These are phyloP conservation scores for Fragilariopsis cylindrus DNA, from an alignment of 108 stramenopile species.

Conservation along the genomic window DNA sequence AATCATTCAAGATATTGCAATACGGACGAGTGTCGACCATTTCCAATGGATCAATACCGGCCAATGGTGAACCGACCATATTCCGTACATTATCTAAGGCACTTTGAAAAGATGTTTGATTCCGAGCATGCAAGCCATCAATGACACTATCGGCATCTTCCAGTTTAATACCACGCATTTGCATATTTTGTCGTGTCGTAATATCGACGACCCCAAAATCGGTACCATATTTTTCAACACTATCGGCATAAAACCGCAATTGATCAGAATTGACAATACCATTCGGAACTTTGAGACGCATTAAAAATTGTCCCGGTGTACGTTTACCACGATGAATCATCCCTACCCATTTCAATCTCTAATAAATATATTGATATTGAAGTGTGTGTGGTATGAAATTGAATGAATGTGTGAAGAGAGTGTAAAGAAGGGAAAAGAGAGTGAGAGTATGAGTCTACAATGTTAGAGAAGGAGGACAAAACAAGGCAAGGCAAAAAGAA, in stretches of 20 bases:
- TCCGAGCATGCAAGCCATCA: constrained; percentile 82
- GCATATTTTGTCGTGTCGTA: constrained; percentile 91
- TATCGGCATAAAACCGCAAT: constrained; percentile 83
- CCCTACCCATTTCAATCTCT: constrained; percentile 91
- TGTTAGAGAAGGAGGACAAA: constrained; percentile 13
- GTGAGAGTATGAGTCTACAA: no score
- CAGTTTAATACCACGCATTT: constrained; percentile 90
- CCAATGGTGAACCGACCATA: constrained; percentile 91
- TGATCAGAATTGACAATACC: constrained; percentile 91
- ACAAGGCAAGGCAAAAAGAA: constrained; percentile 40
- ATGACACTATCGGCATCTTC: constrained; percentile 89
- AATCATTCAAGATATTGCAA: constrained; percentile 83
- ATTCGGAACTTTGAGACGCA: constrained; percentile 90
- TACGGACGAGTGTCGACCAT: constrained; percentile 86
- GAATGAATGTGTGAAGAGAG: background rate
- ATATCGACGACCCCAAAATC: constrained; percentile 89
- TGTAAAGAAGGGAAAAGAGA: background rate
- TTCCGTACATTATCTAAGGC: constrained; percentile 94
- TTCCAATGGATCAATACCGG: constrained; percentile 90
- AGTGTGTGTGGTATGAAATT: constrained; percentile 12
- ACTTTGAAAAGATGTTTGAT: constrained; percentile 86
- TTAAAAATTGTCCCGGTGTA: constrained; percentile 95
- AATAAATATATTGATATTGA: constrained; percentile 18
- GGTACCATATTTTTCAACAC: constrained; percentile 84
- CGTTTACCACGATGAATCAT: constrained; percentile 91